Base-by-base conservation (phyloP, 1,139 yeast genomes). In the Diutina neorugosa region DNA sequence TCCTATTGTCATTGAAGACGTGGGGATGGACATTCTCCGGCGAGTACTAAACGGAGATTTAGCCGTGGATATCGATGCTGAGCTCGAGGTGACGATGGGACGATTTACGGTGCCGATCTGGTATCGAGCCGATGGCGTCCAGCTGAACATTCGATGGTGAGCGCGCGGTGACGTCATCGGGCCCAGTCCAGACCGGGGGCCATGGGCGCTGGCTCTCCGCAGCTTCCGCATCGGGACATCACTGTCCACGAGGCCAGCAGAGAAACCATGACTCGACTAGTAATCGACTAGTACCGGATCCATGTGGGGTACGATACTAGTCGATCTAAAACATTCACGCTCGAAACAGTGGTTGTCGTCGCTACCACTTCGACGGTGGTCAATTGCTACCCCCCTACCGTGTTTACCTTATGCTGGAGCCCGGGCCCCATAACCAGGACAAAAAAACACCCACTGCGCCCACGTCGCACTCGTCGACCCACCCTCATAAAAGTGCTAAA, bases 1-100 rank as follows among this genome's bases (percentile, higher is more conserved):
- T 3, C 81, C 84, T 1, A 69, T 81, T 23, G 69, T 69, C 41
- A 69, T 76, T 53, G 69, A 73, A 8, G 67, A 65, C 18, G 61
- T 77, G 2, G 84, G 83, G 0, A 70, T 73, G 57, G 80, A 76
- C 51, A 65, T 80, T 5, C 61, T 81, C 34, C 67, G 73, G 51
- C 69, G 69, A 53, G 81, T 82, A 0, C 54, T 80, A 40, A 74
- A 78, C 58, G 81, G 82, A 2, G 69, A 75, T 23, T 65, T 81
- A 34, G 63, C 65, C 7, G 73, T 80, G n/a, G 73, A 75, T 44
- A 74, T 77, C 1, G 59, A 62, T 31, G 81, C 82, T 0, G 65
- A 69, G 37, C 64, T 80, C 54, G 65, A 62, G 14, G 64, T 77
- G 1, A 56, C 55, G 5, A 52, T 79, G 8, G 80, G 68, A 20